Percentiles rank a stretch among this genome's conserved stretches.
Evolutionary conservation across 805 yeast genomes (phyloP).

Genomic region (Zygosaccharomyces bisporus): DNA sequence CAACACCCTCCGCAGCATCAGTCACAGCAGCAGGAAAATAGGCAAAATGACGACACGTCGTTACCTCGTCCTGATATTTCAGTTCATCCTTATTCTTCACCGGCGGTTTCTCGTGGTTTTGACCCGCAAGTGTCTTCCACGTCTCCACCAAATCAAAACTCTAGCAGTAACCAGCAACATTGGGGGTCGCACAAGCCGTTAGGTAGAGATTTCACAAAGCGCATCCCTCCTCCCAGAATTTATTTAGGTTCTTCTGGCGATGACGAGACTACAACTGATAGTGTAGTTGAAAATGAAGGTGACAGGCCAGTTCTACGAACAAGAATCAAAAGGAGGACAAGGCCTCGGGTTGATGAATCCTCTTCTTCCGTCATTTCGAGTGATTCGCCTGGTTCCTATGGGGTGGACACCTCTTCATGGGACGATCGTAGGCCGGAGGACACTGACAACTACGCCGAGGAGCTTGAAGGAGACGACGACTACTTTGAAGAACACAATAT

Average conservation of each 20-base stretch:
- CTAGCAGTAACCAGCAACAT: too few relatives aligned
- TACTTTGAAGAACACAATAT: slow-evolving; percentile 7
- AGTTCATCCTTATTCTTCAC: slow-evolving; percentile 1
- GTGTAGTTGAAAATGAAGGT: slow-evolving; percentile 4
- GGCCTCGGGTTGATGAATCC: slow-evolving; percentile 2
- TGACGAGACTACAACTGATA: slow-evolving; percentile 5
- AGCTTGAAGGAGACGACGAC: slow-evolving; percentile 6
- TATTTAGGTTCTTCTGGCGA: slow-evolving; percentile 11
- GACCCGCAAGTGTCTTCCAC: not conserved
- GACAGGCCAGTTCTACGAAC: slow-evolving; percentile 1
- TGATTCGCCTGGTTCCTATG: slow-evolving; percentile 5
- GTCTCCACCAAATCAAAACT: not conserved
- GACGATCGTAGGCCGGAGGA: slow-evolving; percentile 1
- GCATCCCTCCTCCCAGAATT: slow-evolving; percentile 19
- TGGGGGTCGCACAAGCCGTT: not conserved
- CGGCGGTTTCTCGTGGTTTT: not conserved
- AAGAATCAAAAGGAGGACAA: not conserved
- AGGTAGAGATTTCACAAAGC: slow-evolving; percentile 14
- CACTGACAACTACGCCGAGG: slow-evolving; percentile 1
- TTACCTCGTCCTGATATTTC: not conserved
- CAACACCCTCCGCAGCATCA: not conserved
- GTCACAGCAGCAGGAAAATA: not conserved
- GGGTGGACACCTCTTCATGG: slow-evolving; percentile 2
- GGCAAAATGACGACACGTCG: not conserved
- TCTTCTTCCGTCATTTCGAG: slow-evolving; percentile 5